phyloP scores from a whole-genome alignment of 805 yeast genomes.

The Metschnikowia arizonensis region DNA sequence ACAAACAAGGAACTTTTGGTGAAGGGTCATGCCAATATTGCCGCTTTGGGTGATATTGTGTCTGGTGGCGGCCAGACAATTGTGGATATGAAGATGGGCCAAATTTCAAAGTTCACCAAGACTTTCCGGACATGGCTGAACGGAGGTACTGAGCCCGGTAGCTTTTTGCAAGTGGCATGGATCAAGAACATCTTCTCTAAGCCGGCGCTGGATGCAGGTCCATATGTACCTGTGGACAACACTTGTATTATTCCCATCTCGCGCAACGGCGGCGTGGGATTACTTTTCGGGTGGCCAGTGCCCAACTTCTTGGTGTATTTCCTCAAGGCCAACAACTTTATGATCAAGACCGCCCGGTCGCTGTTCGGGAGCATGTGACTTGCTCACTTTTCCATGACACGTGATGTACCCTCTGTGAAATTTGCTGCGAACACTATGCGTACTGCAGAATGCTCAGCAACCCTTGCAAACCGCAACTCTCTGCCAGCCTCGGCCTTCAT shows the following conservation, averaged over 20 bases:
- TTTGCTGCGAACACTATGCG: too few species aligned
- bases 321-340: slow-evolving; percentile 27
- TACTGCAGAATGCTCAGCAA: background rate
- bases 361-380: too few species aligned
- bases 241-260: slow-evolving; percentile 31
- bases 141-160: background rate
- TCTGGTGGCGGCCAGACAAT: slow-evolving; percentile 21
- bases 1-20: slow-evolving; percentile 27
- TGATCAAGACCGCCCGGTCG: slow-evolving; percentile 23
- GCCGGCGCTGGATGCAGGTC: background rate
- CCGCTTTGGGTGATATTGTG: slow-evolving; percentile 36
- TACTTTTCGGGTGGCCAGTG: slow-evolving; percentile 24
- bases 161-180: background rate
- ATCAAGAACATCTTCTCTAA: background rate
- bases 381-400: too few species aligned
- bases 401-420: too few species aligned
- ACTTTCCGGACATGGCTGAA: slow-evolving; percentile 7
- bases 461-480: background rate
- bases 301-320: slow-evolving; percentile 28
- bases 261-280: slow-evolving; percentile 34
- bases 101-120: slow-evolving; percentile 16
- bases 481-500: too few species aligned
- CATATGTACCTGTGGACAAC: slow-evolving; percentile 7
- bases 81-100: slow-evolving; percentile 26
- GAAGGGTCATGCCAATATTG: slow-evolving; percentile 23